A percentile compares a stretch with the other conserved stretches of the same genome.
Evolutionary conservation across 1,284 basidiomycete genomes (phyloP).

Genomic region (Porodaedalea pini): DNA sequence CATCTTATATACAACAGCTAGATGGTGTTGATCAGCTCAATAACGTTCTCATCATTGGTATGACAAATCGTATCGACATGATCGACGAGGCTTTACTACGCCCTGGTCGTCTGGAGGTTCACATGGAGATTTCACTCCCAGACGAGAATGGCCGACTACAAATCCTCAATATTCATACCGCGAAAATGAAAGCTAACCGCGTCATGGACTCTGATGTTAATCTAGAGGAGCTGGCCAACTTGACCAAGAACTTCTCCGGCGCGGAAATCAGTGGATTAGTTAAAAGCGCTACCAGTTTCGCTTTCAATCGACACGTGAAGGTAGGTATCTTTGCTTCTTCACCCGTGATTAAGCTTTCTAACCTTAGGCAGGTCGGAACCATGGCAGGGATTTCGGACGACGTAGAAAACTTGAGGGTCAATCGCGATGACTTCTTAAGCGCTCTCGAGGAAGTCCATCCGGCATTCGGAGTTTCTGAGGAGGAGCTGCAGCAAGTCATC

Average conservation of each 20-base stretch:
- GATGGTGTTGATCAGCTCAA: slow-evolving; percentile 99
- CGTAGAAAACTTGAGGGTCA: slow-evolving; percentile 90
- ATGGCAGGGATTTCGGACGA: slow-evolving; percentile 96
- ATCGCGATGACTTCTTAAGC: slow-evolving; percentile 83
- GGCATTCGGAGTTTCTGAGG: slow-evolving; percentile 96
- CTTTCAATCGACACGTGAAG: slow-evolving; percentile 97
- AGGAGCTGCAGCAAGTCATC: slow-evolving; percentile 91
- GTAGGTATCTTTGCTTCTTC: slow-evolving; percentile 29
- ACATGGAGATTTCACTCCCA: slow-evolving; percentile 98
- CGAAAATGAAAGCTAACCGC: slow-evolving; percentile 89
- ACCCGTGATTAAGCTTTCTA: slow-evolving; percentile 2
- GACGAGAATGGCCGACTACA: slow-evolving; percentile 92
- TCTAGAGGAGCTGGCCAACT: slow-evolving; percentile 74
- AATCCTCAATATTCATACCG: slow-evolving; percentile 94
- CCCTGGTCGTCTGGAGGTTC: slow-evolving; percentile 98
- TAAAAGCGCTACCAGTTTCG: slow-evolving; percentile 97
- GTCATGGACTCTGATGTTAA: slow-evolving; percentile 92
- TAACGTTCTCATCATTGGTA: slow-evolving; percentile 99
- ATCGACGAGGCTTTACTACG: slow-evolving; percentile 98
- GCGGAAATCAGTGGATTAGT: slow-evolving; percentile 96
- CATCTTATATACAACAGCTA: slow-evolving; percentile 57
- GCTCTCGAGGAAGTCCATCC: slow-evolving; percentile 96
- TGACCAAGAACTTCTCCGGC: slow-evolving; percentile 97
- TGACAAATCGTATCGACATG: slow-evolving; percentile 99
- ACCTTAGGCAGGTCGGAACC: slow-evolving; percentile 67